Percentiles rank a stretch among this genome's conserved stretches.
These are phyloP conservation scores for Hansenula sp. DNA, from an alignment of 1,139 yeast species.

Conservation along the genomic window DNA sequence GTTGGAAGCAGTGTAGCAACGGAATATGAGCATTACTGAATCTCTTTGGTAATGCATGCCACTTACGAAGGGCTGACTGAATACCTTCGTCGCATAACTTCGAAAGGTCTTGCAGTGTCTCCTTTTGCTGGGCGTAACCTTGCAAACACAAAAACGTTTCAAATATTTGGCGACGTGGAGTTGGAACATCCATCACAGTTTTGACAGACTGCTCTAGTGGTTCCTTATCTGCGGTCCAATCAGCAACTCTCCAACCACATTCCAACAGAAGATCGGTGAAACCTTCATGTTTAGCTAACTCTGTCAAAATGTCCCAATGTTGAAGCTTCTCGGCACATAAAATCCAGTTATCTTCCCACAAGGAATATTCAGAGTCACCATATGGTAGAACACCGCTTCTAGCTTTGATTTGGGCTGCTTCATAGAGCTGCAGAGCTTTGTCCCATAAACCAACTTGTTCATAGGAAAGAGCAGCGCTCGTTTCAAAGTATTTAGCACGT, in stretches of 20 bases:
- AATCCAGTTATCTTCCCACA: slow-evolving; percentile 99
- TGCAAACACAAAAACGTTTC: slow-evolving; percentile 92
- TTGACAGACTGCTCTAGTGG: slow-evolving; percentile 92
- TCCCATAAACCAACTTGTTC: slow-evolving; percentile 97
- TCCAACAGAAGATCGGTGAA: slow-evolving; percentile 90
- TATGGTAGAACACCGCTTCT: slow-evolving; percentile 94
- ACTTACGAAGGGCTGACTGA: slow-evolving; percentile 84
- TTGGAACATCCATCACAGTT: slow-evolving; percentile 97
- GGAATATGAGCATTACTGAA: slow-evolving; percentile 87
- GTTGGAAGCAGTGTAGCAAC: slow-evolving; percentile 90
- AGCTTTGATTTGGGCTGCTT: slow-evolving; percentile 96
- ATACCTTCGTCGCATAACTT: slow-evolving; percentile 94
- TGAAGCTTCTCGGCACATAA: slow-evolving; percentile 94
- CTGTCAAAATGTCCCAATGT: slow-evolving; percentile 97
- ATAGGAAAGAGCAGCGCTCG: slow-evolving; percentile 86
- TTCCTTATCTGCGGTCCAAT: slow-evolving; percentile 95
- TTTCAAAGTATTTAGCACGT: slow-evolving; percentile 89
- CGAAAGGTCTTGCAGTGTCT: slow-evolving; percentile 74
- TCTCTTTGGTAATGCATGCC: slow-evolving; percentile 85
- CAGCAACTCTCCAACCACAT: slow-evolving; percentile 99
- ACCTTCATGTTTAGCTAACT: slow-evolving; percentile 96
- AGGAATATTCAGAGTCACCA: slow-evolving; percentile 89
- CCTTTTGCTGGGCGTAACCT: slow-evolving; percentile 89
- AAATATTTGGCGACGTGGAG: slow-evolving; percentile 93
- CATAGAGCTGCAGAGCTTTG: slow-evolving; percentile 89